Evolutionary conservation across 2,329 filamentous ascomycete genomes (phyloP).

Genomic region (Fusarium tupiense): DNA sequence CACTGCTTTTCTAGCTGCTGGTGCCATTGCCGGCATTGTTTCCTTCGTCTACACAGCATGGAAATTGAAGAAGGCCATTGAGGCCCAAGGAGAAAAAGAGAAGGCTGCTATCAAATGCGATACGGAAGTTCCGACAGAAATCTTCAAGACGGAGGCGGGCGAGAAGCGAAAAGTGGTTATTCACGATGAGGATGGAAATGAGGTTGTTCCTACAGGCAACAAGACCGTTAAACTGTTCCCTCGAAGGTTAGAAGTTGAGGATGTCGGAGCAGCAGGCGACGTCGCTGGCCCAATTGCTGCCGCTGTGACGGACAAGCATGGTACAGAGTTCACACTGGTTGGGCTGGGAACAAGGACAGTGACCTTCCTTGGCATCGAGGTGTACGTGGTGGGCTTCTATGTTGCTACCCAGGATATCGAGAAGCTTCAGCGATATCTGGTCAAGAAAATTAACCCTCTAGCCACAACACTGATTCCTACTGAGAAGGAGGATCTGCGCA

Average conservation of each 20-base stretch:
- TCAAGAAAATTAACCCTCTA: constrained; percentile 77
- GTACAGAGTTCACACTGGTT: constrained; percentile 83
- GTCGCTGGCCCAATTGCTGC: constrained; percentile 48
- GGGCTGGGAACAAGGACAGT: constrained; percentile 90
- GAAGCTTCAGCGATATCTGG: constrained; percentile 79
- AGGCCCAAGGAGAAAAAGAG: constrained; percentile 46
- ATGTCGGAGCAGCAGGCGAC: constrained; percentile 50
- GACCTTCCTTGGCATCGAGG: constrained; percentile 87
- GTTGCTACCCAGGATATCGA: constrained; percentile 85
- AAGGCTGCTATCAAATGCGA: constrained; percentile 56
- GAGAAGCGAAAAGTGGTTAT: constrained; percentile 67
- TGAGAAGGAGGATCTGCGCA: constrained; percentile 80
- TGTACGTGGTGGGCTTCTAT: constrained; percentile 95
- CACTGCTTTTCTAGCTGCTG: constrained; percentile 61
- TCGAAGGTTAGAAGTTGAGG: constrained; percentile 70
- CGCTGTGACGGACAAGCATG: constrained; percentile 53
- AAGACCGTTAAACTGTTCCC: constrained; percentile 84
- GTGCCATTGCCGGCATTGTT: constrained; percentile 60
- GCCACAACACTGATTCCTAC: constrained; percentile 85
- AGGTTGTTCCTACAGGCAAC: constrained; percentile 84
- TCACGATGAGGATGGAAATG: constrained; percentile 73
- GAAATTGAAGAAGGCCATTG: constrained; percentile 59
- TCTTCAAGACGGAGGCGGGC: constrained; percentile 60
- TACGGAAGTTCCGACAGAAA: constrained; percentile 52
- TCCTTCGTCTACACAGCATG: constrained; percentile 62